Percentiles rank a stretch among this genome's conserved stretches.
Conservation (phyloP, 1,284 basidiomycete genomes). For the Phellinidium pouzarii region DNA sequence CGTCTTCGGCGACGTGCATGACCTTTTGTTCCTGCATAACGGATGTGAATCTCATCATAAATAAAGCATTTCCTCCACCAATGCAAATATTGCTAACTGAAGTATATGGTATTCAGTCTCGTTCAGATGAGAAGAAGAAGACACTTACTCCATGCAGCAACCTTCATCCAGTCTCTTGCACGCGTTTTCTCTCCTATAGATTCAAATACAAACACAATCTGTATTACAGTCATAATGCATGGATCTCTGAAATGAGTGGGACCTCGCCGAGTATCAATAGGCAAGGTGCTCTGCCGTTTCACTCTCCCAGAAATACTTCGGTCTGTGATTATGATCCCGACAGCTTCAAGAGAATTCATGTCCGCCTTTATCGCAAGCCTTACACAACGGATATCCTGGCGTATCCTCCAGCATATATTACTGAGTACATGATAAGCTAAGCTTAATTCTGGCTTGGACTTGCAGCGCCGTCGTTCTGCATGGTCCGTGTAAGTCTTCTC, state of each 20-base stretch:
- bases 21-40: background rate
- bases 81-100: background rate
- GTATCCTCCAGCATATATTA: background rate
- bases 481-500: background rate
- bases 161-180: slow-evolving; percentile 2
- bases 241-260: background rate
- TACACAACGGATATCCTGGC: background rate
- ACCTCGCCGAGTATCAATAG: background rate
- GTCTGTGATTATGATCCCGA: slow-evolving; percentile 3
- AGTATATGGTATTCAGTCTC: background rate
- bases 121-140: too few relatives aligned
- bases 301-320: background rate
- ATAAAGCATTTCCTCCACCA: background rate
- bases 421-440: background rate
- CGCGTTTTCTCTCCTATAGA: background rate
- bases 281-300: background rate
- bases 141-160: slow-evolving; percentile 1
- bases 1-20: background rate
- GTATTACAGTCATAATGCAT: background rate
- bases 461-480: background rate
- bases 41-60: background rate
- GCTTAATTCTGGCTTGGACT: background rate
- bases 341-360: background rate
- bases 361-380: background rate
- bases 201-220: background rate